phyloP scores from a whole-genome alignment of 306 rosid species.

The Pyrus communis region DNA sequence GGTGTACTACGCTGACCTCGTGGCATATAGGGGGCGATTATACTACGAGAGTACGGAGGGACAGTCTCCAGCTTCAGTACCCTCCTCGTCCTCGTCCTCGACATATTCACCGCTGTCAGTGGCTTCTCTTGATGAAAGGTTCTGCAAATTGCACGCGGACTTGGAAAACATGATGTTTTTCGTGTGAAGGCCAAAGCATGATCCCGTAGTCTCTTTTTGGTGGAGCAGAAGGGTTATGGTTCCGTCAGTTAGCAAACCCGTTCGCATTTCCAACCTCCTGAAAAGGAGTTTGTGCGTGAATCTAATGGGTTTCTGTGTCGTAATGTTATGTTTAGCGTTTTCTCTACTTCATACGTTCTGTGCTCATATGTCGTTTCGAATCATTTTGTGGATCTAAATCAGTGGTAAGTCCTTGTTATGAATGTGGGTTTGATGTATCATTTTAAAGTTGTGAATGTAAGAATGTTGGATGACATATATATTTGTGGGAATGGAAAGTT shows the following conservation, averaged over 20 bases:
- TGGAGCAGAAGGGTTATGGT: background rate
- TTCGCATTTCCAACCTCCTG: slow-evolving; percentile 12
- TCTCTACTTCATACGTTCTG: background rate
- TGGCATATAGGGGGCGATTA: slow-evolving; percentile 68
- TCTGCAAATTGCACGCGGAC: slow-evolving; percentile 45
- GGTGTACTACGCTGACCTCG: slow-evolving; percentile 81
- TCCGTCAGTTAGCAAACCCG: background rate
- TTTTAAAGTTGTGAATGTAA: background rate
- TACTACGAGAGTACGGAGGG: slow-evolving; percentile 47
- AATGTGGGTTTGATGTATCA: background rate
- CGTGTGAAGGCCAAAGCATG: slow-evolving; percentile 8
- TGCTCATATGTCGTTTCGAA: background rate
- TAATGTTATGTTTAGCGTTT: background rate
- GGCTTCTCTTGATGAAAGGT: slow-evolving; percentile 24
- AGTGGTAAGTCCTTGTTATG: background rate
- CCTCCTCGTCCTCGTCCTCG: slow-evolving; percentile 12
- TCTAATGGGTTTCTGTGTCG: slow-evolving; percentile 30
- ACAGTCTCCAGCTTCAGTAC: slow-evolving; percentile 23
- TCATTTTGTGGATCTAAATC: background rate
- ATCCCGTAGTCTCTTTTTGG: background rate
- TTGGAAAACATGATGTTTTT: slow-evolving; percentile 63
- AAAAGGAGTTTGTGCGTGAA: slow-evolving; percentile 47
- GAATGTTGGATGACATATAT: background rate
- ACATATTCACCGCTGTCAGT: background rate
- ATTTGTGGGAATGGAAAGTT: background rate